Percentiles rank a stretch among this genome's conserved stretches.
Conservation (phyloP, 225 moss, liverwort and hornwort species). For the Climacium dendroides region DNA sequence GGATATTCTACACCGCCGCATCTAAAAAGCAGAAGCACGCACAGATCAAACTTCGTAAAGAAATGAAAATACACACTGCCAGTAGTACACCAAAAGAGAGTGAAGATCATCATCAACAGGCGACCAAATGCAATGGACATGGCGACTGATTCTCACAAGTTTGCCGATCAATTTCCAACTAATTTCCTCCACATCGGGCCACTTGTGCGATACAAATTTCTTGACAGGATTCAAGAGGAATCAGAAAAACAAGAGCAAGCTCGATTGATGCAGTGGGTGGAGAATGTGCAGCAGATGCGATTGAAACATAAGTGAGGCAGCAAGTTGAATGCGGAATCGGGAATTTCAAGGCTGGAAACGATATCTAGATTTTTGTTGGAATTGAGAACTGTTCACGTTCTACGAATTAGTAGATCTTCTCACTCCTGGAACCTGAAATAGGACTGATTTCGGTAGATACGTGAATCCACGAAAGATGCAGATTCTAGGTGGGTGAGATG, state of each 20-base stretch:
- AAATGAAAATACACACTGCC: not conserved
- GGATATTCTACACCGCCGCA: not conserved
- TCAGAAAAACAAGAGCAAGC: too few species aligned
- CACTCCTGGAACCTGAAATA: not conserved
- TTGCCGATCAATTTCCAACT: not conserved
- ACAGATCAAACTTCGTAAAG: not conserved
- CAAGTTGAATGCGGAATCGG: not conserved
- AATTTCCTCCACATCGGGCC: not conserved
- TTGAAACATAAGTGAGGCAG: not conserved
- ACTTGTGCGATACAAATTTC: not conserved
- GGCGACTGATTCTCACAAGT: not conserved
- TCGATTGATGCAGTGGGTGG: not conserved
- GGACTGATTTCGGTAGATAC: not conserved
- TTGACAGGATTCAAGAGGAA: not conserved
- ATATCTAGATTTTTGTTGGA: not conserved
- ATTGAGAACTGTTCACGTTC: not conserved
- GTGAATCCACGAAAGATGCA: rapidly evolving
- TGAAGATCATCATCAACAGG: not conserved
- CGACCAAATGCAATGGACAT: not conserved
- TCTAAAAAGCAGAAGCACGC: too few species aligned
- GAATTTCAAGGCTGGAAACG: not conserved
- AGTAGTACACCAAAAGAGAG: too few species aligned
- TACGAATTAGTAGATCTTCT: not conserved
- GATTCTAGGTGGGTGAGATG: not conserved
- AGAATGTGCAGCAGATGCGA: not conserved